These are phyloP conservation scores for Arabidopsis arenosa DNA, from an alignment of 345 rosid species.

Conservation along the genomic window DNA sequence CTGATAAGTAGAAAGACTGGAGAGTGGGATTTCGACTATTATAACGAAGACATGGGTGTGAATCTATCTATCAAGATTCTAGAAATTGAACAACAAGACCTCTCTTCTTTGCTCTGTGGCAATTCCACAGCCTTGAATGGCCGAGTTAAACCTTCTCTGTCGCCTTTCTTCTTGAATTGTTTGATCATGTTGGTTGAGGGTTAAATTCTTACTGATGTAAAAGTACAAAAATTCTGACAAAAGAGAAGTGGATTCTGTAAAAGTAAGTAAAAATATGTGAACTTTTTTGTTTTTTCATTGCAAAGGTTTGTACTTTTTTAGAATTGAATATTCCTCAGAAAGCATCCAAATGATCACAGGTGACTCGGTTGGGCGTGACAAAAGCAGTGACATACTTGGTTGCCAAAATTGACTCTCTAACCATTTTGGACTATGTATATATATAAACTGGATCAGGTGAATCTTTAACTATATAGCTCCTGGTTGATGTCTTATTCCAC, in stretches of 20 bases:
- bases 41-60: neutral
- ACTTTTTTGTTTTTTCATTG: constrained; percentile 9
- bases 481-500: constrained; percentile 39
- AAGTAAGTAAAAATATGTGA: neutral
- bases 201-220: constrained; percentile 5
- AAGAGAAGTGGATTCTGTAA: constrained; percentile 13
- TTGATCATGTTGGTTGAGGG: neutral
- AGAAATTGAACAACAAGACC: constrained; percentile 1
- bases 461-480: neutral
- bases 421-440: constrained; percentile 8
- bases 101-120: neutral
- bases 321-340: neutral
- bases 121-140: too few species aligned
- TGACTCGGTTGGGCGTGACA: constrained; percentile 21
- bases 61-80: neutral
- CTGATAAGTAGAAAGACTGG: neutral
- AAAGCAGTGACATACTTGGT: constrained; percentile 38
- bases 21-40: neutral
- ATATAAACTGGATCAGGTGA: constrained; percentile 19
- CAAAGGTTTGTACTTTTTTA: neutral
- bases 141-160: neutral
- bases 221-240: neutral
- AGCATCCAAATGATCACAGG: constrained; percentile 16
- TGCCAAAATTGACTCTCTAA: constrained; percentile 29
- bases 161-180: neutral